These are phyloP conservation scores for Suillus cothurnatus DNA, from an alignment of 768 basidiomycete genomes.

Conservation along the genomic window DNA sequence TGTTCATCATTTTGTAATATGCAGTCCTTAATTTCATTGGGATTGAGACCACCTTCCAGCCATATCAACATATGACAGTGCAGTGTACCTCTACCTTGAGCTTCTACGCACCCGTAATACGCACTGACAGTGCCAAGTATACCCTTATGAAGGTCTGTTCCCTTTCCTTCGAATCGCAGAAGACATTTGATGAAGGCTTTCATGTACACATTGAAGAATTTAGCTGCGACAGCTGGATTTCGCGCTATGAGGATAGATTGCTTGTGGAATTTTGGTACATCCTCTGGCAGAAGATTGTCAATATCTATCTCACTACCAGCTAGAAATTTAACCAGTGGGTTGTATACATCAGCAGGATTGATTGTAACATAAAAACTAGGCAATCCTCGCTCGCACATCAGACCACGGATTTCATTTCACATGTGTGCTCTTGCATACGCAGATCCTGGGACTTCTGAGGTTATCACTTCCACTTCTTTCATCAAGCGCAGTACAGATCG, in stretches of 20 bases:
- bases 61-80: too few species aligned
- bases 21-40: slow-evolving; percentile 27
- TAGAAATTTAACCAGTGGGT: slow-evolving; percentile 43
- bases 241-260: slow-evolving; percentile 38
- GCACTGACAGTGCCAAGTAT: slow-evolving; percentile 37
- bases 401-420: too few species aligned
- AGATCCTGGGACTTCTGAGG: slow-evolving; percentile 29
- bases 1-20: slow-evolving; percentile 14
- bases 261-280: slow-evolving; percentile 34
- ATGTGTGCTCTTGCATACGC: slow-evolving; percentile 27
- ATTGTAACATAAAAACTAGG: slow-evolving; percentile 48
- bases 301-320: slow-evolving; percentile 39
- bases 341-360: slow-evolving; percentile 47
- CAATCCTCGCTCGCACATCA: slow-evolving; percentile 34
- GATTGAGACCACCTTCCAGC: slow-evolving; percentile 37
- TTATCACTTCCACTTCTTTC: slow-evolving; percentile 23
- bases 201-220: slow-evolving; percentile 47
- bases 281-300: slow-evolving; percentile 28
- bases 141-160: slow-evolving; percentile 24
- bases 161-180: slow-evolving; percentile 23
- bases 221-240: slow-evolving; percentile 41
- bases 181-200: slow-evolving; percentile 35
- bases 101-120: too few species aligned
- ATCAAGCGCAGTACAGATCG: slow-evolving; percentile 25
- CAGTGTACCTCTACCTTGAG: too few species aligned